Evolutionary conservation across 2,329 filamentous ascomycete genomes (phyloP).

Genomic region (Pestalotiopsis sp.): DNA sequence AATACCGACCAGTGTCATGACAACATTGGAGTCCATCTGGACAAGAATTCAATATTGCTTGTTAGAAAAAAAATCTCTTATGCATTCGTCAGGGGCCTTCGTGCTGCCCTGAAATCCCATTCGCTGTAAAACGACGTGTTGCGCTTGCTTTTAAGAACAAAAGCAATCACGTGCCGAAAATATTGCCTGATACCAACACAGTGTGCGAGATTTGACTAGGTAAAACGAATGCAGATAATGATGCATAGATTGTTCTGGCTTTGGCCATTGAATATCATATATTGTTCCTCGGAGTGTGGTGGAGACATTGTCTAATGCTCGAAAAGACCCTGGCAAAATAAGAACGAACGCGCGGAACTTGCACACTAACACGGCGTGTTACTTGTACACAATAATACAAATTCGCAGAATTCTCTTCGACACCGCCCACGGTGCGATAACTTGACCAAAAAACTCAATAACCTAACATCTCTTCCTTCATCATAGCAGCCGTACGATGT

Average conservation of each 20-base stretch:
- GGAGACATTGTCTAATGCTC: not conserved
- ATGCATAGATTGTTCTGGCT: not conserved
- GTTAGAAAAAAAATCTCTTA: not conserved
- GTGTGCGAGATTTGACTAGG: not conserved
- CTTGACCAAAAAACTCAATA: too few species aligned
- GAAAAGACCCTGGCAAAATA: not conserved
- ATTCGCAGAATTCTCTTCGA: not conserved
- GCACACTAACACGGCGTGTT: too few species aligned
- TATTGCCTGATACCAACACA: not conserved
- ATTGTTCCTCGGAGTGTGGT: not conserved
- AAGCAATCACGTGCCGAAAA: not conserved
- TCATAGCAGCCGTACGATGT: not conserved
- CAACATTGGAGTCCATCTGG: not conserved
- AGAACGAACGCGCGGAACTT: not conserved
- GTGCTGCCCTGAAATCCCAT: not conserved
- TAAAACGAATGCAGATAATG: not conserved
- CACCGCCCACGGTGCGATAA: not conserved
- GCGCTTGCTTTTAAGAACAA: not conserved
- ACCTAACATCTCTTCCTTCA: not conserved
- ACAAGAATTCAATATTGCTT: not conserved
- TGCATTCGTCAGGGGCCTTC: not conserved
- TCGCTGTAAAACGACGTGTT: not conserved
- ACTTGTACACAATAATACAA: too few species aligned
- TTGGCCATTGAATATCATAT: not conserved
- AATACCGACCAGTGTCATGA: not conserved